phyloP scores from a whole-genome alignment of 2,329 filamentous ascomycete genomes.

The Alternaria alternata region DNA sequence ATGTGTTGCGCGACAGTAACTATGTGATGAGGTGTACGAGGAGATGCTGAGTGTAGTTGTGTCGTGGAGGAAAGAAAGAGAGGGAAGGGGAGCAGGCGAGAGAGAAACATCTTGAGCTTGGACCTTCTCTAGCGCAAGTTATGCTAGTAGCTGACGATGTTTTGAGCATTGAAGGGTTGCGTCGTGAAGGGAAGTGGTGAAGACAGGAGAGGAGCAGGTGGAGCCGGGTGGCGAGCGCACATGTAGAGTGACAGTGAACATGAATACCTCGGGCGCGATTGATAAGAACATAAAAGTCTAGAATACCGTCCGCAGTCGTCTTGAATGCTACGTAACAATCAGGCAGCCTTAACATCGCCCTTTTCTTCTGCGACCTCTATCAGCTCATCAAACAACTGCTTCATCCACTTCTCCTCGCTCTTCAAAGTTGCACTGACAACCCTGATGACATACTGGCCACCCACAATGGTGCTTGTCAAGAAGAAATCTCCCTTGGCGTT shows the following conservation, averaged over 20 bases:
- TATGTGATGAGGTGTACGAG: not conserved
- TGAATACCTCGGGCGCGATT: not conserved
- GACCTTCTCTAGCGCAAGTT: not conserved
- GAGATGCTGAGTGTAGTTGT: not conserved
- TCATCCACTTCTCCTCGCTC: constrained; percentile 76
- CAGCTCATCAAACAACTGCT: constrained; percentile 76
- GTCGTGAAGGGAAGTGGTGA: not conserved
- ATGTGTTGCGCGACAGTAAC: not conserved
- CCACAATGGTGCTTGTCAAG: constrained; percentile 78
- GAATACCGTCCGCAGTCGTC: not conserved
- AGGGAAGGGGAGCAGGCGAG: not conserved
- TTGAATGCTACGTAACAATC: not conserved
- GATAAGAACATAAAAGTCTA: not conserved
- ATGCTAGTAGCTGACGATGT: not conserved
- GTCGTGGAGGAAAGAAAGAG: not conserved
- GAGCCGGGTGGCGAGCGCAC: not conserved
- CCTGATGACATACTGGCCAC: constrained; percentile 78
- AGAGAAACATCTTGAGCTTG: not conserved
- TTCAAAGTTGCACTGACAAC: constrained; percentile 77
- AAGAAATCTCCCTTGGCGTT: constrained; percentile 81
- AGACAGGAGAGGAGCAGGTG: not conserved
- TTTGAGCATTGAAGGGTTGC: not conserved
- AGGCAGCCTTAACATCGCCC: not conserved
- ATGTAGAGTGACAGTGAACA: not conserved
- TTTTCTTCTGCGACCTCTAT: constrained; percentile 63